Evolutionary conservation across 1,284 basidiomycete species (phyloP), one percentile per base, ranked within the genome.

Genomic region (Cryptococcus floricola): DNA sequence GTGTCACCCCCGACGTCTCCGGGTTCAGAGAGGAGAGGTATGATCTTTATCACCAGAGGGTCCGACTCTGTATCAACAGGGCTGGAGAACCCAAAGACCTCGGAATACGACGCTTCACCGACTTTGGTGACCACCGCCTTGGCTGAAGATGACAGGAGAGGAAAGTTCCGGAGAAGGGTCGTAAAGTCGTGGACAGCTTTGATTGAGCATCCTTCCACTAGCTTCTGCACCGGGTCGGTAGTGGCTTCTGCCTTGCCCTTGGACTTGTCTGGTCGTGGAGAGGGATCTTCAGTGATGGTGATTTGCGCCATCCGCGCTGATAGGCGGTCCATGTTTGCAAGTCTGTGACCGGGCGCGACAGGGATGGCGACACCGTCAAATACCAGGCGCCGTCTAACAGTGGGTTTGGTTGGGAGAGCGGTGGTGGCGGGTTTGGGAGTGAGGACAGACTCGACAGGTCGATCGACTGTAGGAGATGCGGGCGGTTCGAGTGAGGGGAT

Each of bases 51-150:
- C 4, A 74, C 67, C 2, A 65, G 55, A 25, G 57, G 60, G 5
- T 54, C 48, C 16, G 10, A 41, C 14, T 37, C 34, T 10, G n/a
- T 23, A 23, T 23, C 19, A 7, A 37, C 38, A 5, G 25, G 19
- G 4, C 27, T 19, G 34, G 50, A 85, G 49, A 93, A 85, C 4
- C 87, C 87, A 77, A 91, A 98, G n/a, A 98, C 96, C 71, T 98
- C 95, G 0, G 92, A 96, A 75, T 89, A 98, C 48, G 89, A 92
- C 12, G 95, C 95, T 77, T 98, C 95, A 46, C 94, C 95, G 52
- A 97, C 86, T 77, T 98, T 98, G 60, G 79, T 80, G 2, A 28
- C 23, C 73, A 90, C 52, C 18, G 12, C 43, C 14, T 34, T 19
- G 13, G 18, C n/a, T 19, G 39, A 42, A 25, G 43, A 48, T 44